These are phyloP conservation scores for Curvularia sp. DNA, from an alignment of 2,329 filamentous ascomycete species.

Conservation along the genomic window DNA sequence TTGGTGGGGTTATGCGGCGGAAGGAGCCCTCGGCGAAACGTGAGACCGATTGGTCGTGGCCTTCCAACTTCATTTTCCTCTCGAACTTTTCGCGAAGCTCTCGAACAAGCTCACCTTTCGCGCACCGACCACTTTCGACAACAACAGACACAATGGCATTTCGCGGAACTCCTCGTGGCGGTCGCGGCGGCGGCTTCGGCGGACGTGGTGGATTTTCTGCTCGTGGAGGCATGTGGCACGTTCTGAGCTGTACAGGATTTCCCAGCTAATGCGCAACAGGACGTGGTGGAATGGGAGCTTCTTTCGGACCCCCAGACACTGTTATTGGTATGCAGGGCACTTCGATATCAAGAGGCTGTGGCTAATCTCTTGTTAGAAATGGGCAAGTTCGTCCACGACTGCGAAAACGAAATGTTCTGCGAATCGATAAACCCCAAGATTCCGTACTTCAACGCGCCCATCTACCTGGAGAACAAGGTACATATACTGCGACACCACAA, in stretches of 20 bases:
- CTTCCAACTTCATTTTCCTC: constrained; percentile 37
- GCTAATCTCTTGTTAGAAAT: constrained; percentile 69
- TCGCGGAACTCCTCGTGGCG: constrained; percentile 55
- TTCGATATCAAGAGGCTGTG: not conserved
- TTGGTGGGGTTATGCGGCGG: constrained; percentile 34
- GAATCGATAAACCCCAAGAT: constrained; percentile 93
- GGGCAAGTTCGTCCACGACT: constrained; percentile 91
- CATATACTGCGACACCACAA: not conserved
- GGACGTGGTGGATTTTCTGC: constrained; percentile 61
- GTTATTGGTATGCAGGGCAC: constrained; percentile 48
- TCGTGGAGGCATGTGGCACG: constrained; percentile 55
- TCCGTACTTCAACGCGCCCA: constrained; percentile 98
- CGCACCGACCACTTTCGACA: constrained; percentile 38
- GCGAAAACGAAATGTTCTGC: constrained; percentile 98
- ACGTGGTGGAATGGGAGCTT: constrained; percentile 48
- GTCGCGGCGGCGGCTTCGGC: constrained; percentile 55
- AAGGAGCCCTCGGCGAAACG: constrained; percentile 32
- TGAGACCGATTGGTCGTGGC: constrained; percentile 35
- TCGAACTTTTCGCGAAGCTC: constrained; percentile 36
- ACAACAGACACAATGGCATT: constrained; percentile 65
- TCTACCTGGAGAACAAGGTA: constrained; percentile 98
- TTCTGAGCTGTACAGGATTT: constrained; percentile 27
- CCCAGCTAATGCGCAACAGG: constrained; percentile 45
- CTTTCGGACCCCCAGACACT: constrained; percentile 54
- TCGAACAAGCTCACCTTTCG: constrained; percentile 36